These are phyloP conservation scores for Gardenia jasminoides DNA, from an alignment of 257 asterid genomes.

Conservation along the genomic window DNA sequence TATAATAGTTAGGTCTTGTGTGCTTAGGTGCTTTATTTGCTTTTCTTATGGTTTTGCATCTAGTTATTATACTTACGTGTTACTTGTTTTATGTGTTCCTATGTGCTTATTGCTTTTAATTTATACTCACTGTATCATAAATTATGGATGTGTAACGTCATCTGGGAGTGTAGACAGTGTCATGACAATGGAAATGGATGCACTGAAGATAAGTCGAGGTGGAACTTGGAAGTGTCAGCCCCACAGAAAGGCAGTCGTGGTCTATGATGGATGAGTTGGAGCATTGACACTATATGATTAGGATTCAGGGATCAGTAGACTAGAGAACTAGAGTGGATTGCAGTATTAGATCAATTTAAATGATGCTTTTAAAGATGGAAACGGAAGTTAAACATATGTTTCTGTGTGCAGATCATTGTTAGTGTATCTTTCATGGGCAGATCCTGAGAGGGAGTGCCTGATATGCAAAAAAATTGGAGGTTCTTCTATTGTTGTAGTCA, in stretches of 20 bases:
- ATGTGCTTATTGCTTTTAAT: no score
- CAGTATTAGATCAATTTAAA: no score
- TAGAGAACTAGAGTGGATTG: no score
- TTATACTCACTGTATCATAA: no score
- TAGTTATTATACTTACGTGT: no score
- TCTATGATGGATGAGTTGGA: conserved; percentile 49
- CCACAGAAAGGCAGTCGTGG: conserved; percentile 68
- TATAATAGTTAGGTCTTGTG: no score
- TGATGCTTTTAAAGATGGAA: background rate
- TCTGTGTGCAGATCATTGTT: background rate
- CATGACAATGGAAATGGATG: conserved; percentile 93
- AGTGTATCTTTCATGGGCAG: background rate
- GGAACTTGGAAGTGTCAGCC: conserved; percentile 95
- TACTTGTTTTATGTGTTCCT: no score
- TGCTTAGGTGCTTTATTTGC: no score
- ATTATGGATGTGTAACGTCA: no score
- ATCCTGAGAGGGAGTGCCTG: background rate
- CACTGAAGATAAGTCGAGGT: conserved; percentile 82
- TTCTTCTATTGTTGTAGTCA: no score
- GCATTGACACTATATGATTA: background rate
- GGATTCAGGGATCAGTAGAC: no score
- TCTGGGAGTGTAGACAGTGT: conserved; percentile 99
- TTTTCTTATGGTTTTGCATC: no score
- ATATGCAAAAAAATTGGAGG: background rate
- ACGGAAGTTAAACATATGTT: background rate